Evolutionary conservation across 176 grass and related monocot species (phyloP), one percentile per base, ranked within the genome.

Genomic region (Coix lacrymajobi): DNA sequence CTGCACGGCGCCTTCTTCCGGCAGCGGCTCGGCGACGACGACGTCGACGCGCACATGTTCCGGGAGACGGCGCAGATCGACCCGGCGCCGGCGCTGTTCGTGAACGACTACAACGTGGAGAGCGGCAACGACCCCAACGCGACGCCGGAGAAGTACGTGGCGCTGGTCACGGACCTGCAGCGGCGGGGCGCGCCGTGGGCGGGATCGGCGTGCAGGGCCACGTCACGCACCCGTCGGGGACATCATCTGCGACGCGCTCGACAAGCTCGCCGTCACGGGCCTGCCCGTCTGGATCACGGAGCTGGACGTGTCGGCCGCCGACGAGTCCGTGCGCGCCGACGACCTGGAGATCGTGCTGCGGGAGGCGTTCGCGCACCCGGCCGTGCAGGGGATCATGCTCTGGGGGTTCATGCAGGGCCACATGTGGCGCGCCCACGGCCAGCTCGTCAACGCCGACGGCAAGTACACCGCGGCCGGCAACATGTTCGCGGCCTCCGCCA

Each of bases 91-190:
- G 51, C 68, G 25, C 90, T 96, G 6, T 96, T 96, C 78, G 93
- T 96, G 1, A 96, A 96, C 75, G 93, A 95, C 83, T 95, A 95
- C 90, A 80, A 96, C 77, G 93, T 96, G 26, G 93, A 96, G 81
- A 72, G 64, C 81, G 90, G 2, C 11, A 81, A 81, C 68, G 93
- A 92, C 77, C 82, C 79, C 0, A 84, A 86, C 77, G 87, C 93
- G 15, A 86, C 90, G 65, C 93, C 93, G 31, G 93, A 92, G 67
- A 84, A 77, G 90, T 96, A 96, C 82, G 89, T 92, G 25, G 76
- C 76, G 32, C 90, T 92, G 8, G 22, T 96, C 10, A 89, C 91
- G 0, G 88, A 89, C 41, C 88, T 92, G 57, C 93, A 96, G 65
- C 37, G 49, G 11, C 82, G 91, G 2, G 90, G 93, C 63, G 93